Conservation (phyloP, 2,329 filamentous ascomycete species). For the Fusarium nodosum region DNA sequence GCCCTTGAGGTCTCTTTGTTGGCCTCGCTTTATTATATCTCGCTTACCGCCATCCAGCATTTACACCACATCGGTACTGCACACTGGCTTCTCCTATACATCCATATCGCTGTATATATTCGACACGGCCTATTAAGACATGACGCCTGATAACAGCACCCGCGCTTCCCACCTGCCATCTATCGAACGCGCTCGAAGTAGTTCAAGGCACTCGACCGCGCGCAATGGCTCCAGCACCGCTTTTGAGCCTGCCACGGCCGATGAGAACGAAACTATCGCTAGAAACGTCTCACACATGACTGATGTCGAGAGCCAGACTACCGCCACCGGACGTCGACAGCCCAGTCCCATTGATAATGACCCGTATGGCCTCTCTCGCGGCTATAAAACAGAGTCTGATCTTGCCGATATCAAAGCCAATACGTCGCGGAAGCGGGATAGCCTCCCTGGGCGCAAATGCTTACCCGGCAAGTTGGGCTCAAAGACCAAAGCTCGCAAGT, state of each 20-base stretch:
- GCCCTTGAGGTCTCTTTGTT: slow-evolving; percentile 19
- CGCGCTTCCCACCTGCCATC: slow-evolving; percentile 59
- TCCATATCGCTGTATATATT: not conserved
- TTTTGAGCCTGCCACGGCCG: slow-evolving; percentile 57
- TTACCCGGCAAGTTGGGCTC: slow-evolving; percentile 42
- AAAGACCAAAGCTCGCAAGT: slow-evolving; percentile 62
- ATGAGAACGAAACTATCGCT: slow-evolving; percentile 57
- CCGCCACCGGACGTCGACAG: slow-evolving; percentile 54
- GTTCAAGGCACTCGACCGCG: slow-evolving; percentile 48
- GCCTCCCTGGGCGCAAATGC: slow-evolving; percentile 43
- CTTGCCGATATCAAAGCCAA: slow-evolving; percentile 84
- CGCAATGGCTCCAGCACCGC: slow-evolving; percentile 61
- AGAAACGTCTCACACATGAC: slow-evolving; percentile 58
- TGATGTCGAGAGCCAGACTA: slow-evolving; percentile 66
- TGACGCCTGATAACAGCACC: slow-evolving; percentile 60
- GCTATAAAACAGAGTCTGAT: slow-evolving; percentile 82
- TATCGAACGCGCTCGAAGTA: slow-evolving; percentile 49
- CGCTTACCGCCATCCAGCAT: slow-evolving; percentile 14
- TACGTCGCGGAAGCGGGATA: slow-evolving; percentile 79
- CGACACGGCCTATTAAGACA: slow-evolving; percentile 39
- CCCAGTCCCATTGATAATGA: slow-evolving; percentile 71
- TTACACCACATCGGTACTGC: slow-evolving; percentile 4
- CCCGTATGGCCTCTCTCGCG: slow-evolving; percentile 82
- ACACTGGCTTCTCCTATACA: slow-evolving; percentile 9
- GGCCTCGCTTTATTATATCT: not conserved